Base-by-base conservation (phyloP, 2,329 filamentous ascomycete genomes). In the Xylariaceae sp. region DNA sequence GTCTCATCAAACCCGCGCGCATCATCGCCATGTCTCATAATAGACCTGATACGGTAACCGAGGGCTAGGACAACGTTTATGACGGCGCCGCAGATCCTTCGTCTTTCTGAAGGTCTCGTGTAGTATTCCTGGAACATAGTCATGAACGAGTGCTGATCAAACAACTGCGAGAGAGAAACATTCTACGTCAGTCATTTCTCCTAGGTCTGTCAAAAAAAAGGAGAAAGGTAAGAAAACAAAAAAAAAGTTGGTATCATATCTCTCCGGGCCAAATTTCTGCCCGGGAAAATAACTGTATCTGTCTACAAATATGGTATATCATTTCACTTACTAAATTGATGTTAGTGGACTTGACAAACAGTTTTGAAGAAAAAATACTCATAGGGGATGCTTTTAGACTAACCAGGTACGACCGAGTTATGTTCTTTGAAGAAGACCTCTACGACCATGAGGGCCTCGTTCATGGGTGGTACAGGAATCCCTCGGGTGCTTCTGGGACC, bases 31-130 rank as follows among this genome's bases (percentile, higher is more conserved):
- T 53, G 40, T n/a, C n/a, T n/a, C 2, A 59, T 51, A 5, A 52
- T 48, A 0, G 57, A 54, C 3, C 58, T 57, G 4, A 55, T 44
- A 7, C 63, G 59, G 33, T 66, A 64, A 1, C 64, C 64, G 4
- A 71, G 54, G 4, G 68, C 67, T 33, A 70, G 51, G 20, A 68
- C 65, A 23, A 67, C 61, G 8, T 70, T 67, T 16, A 72, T 65
- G 11, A 66, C 63, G 0, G 67, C 68, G 64, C 67, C 70, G 1
- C 54, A 50, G 2, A 58, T 60, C 37, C 53, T 55, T 17, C 60
- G 52, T 3, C 59, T 55, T 34, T 53, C 50, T 1, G 56, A 44
- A 2, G 47, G 36, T 3, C 57, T 46, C 2, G 54, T 58, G 36
- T 70, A 71, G 56, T 65, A 72, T 0, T 54, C 49, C 4, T 60